Evolutionary conservation across 2,329 filamentous ascomycete genomes (phyloP).

Genomic region (Dactylellina haptotyla): DNA sequence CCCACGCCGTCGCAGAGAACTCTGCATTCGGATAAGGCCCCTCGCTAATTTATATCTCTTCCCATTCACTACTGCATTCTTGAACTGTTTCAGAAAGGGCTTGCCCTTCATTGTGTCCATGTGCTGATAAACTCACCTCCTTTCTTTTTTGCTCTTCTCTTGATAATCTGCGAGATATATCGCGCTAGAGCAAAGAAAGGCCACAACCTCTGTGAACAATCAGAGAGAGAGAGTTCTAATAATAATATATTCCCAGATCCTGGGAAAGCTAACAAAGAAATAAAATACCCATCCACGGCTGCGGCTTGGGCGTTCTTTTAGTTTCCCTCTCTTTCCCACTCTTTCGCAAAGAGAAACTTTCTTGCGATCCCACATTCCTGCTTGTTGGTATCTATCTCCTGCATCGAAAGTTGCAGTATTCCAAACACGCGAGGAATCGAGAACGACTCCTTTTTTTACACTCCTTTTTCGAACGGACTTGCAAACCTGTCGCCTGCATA

Average conservation of each 20-base stretch:
- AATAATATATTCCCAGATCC: constrained; percentile 48
- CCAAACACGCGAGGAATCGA: constrained; percentile 48
- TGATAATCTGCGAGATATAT: neutral
- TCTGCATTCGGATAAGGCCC: constrained; percentile 47
- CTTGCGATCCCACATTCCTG: constrained; percentile 19
- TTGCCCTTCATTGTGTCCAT: constrained; percentile 24
- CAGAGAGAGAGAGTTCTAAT: constrained; percentile 17
- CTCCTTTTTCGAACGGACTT: constrained; percentile 35
- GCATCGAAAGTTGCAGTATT: constrained; percentile 48
- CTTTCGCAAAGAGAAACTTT: constrained; percentile 22
- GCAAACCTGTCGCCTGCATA: constrained; percentile 42
- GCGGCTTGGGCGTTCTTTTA: constrained; percentile 40
- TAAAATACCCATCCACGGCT: constrained; percentile 53
- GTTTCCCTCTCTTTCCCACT: constrained; percentile 7
- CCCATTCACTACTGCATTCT: constrained; percentile 16
- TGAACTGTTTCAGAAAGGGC: constrained; percentile 49
- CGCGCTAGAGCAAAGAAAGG: constrained; percentile 3
- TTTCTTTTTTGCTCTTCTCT: constrained; percentile 35
- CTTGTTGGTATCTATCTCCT: constrained; percentile 32
- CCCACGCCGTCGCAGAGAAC: constrained; percentile 26
- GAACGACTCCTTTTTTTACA: constrained; percentile 15
- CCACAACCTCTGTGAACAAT: constrained; percentile 28
- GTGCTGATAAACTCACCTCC: constrained; percentile 28
- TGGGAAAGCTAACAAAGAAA: constrained; percentile 35
- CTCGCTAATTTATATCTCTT: constrained; percentile 53